phyloP scores from a whole-genome alignment of 2,329 filamentous ascomycete genomes.

The Colletotrichum cordylinicola region DNA sequence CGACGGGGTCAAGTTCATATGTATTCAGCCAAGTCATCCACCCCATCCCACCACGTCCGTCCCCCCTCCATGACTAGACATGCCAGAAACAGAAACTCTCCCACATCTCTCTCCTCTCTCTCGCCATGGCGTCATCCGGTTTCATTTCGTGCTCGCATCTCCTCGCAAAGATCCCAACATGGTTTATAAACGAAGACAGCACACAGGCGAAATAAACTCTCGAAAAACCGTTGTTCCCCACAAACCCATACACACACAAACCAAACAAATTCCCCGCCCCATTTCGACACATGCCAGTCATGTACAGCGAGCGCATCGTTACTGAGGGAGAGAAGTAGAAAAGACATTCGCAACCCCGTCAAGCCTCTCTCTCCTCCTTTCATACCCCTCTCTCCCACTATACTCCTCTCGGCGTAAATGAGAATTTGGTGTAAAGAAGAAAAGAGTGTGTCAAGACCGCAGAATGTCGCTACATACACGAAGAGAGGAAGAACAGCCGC shows the following conservation, averaged over 20 bases:
- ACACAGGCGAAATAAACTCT: not conserved
- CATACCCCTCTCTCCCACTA: not conserved
- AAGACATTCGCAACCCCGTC: not conserved
- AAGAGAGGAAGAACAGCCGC: not conserved
- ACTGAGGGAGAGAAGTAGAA: not conserved
- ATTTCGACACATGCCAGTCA: not conserved
- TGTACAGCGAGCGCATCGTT: not conserved
- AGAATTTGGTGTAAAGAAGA: not conserved
- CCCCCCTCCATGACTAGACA: not conserved
- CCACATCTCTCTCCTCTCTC: not conserved
- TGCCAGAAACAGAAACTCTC: not conserved
- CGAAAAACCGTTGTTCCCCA: not conserved
- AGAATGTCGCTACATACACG: slow-evolving; percentile 7
- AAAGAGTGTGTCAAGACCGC: not conserved
- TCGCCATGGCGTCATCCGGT: not conserved
- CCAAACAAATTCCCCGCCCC: not conserved
- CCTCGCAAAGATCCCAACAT: not conserved
- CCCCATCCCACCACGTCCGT: not conserved
- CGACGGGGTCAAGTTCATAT: not conserved
- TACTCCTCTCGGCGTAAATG: not conserved
- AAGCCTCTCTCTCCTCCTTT: not conserved
- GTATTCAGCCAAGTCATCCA: not conserved
- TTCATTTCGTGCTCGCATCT: not conserved
- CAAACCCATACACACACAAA: not conserved
- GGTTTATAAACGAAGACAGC: not conserved